These are phyloP conservation scores for Carpinus viminea DNA, from an alignment of 306 rosid species.

Conservation along the genomic window DNA sequence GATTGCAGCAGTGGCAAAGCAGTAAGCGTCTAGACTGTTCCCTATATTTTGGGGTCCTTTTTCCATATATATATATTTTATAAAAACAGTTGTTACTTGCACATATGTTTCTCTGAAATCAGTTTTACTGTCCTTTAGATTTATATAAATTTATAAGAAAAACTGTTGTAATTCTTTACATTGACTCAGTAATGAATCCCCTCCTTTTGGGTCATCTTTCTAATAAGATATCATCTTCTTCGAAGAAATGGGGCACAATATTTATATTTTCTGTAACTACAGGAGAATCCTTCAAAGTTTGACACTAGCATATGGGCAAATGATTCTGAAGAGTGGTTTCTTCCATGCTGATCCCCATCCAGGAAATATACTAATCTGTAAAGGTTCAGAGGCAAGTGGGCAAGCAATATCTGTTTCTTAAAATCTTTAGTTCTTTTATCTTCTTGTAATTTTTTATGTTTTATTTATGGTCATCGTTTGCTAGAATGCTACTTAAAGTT, in stretches of 20 bases:
- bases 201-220: not conserved
- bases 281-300: constrained; percentile 92
- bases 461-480: not conserved
- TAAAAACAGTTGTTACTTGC: constrained; percentile 6
- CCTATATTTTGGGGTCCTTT: constrained; percentile 20
- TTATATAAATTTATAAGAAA: not conserved
- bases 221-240: constrained; percentile 2
- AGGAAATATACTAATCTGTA: constrained; percentile 88
- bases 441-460: not conserved
- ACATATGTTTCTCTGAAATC: not conserved
- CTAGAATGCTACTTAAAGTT: constrained; percentile 11
- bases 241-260: not conserved
- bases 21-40: constrained; percentile 57
- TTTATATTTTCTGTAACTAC: constrained; percentile 33
- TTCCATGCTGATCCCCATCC: constrained; percentile 99
- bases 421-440: not conserved
- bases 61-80: constrained; percentile 7
- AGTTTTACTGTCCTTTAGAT: not conserved
- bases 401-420: constrained; percentile 13
- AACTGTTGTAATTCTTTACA: not conserved
- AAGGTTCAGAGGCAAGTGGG: constrained; percentile 92
- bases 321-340: constrained; percentile 94
- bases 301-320: constrained; percentile 98
- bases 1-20: constrained; percentile 78
- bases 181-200: not conserved